phyloP scores from a whole-genome alignment of 225 moss, liverwort and hornwort species.

The Pleurozium schreberi region DNA sequence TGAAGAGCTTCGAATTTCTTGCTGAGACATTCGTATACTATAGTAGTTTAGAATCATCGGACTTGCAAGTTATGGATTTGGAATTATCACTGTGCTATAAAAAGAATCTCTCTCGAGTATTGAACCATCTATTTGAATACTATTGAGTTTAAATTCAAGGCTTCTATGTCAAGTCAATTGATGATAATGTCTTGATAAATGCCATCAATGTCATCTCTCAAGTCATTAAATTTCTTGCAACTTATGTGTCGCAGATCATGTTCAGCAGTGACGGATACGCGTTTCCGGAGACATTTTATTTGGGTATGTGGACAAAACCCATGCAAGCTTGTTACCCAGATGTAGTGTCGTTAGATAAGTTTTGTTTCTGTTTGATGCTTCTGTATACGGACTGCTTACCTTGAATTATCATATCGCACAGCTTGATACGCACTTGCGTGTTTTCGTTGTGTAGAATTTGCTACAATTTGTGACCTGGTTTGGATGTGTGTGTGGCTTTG shows the following conservation, averaged over 20 bases:
- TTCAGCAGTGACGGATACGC: constrained; percentile 92
- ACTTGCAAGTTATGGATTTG: neutral
- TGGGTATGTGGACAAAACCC: constrained; percentile 32
- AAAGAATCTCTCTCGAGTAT: neutral
- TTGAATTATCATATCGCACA: neutral
- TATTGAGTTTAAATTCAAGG: neutral
- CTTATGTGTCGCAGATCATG: constrained; percentile 60
- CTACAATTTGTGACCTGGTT: neutral
- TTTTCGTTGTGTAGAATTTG: neutral
- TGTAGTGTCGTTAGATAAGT: neutral
- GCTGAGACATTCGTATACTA: neutral
- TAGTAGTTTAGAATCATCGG: neutral
- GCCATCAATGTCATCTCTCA: neutral
- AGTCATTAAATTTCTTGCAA: neutral
- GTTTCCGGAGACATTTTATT: constrained; percentile 79
- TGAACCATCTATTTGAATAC: neutral
- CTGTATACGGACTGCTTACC: neutral
- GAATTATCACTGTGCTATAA: neutral
- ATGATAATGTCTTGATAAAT: neutral
- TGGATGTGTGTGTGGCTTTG: neutral
- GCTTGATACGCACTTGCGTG: neutral
- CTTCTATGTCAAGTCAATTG: neutral
- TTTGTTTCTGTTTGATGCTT: neutral
- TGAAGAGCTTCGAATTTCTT: neutral
- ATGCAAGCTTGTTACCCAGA: neutral